Evolutionary conservation across 768 basidiomycete genomes (phyloP), one percentile per base, ranked within the genome.

Genomic region (Cyathus striatus): DNA sequence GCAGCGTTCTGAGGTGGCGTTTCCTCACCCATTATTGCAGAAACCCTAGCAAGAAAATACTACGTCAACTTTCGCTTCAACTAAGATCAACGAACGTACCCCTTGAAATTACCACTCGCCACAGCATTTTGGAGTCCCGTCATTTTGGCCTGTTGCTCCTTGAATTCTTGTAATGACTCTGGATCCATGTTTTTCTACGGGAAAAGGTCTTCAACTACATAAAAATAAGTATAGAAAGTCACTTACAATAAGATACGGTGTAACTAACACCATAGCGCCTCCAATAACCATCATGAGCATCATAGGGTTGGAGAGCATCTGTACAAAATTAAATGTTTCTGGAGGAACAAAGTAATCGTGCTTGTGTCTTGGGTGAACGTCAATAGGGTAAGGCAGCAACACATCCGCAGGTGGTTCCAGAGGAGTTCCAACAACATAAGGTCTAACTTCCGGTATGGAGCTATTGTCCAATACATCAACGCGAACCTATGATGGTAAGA

Each of bases 271-370:
- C 76, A 88, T 76, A 39, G 62, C 66, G 26, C 74, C 87, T 35
- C 75, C 83, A 49, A 75, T 61, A 23, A 79, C 70, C 80, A 87
- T 85, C 59, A 90, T 72, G 45, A 91, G 63, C 72, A 86, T 85
- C 88, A 91, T 90, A 5, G 88, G 88, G 56, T 79, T 91, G 44
- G 82, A 77, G 54, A 91, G 68, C 84, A 91, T 89, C 41, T 68
- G 78, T 44, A 84, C 42, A 18, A 88, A 48, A 59, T 84, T 84
- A 71, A 91, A 91, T 14, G 80, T 78, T 58, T 89, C 76, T 23
- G 59, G 75, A 20, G 84, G 79, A 22, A 79, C 67, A 56, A 86
- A 90, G 59, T 83, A 91, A 39, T 54, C 65, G 53, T 79, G 69
- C 56, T 71, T 79, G 43, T 71, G 67, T 42, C 75, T 76, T 3